Base-by-base conservation (phyloP, 257 asterid species). In the Lantana camara region DNA sequence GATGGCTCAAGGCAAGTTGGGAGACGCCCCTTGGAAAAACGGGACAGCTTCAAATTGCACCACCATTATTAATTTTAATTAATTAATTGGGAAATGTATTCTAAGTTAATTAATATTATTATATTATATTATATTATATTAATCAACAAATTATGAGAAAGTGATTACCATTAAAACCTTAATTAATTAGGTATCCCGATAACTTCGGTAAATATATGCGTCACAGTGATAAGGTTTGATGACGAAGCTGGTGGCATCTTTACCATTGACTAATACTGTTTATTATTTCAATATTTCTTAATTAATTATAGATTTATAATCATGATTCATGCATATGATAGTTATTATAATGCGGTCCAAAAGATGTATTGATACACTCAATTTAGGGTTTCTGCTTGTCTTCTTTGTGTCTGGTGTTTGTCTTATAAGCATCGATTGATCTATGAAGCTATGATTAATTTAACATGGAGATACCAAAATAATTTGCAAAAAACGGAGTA, bases 1-100 rank as follows among this genome's bases (percentile, higher is more conserved):
- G 63, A 61, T 60, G 75, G 64, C 63, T 68, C 68, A 49, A 68
- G 48, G 63, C 49, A 41, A 60, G 49, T 58, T 68, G 73, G 73
- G 17, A 41, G 16, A 37, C 35, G 42, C 23, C 47, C 35, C 47
- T 55, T 12, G 37, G 63, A 27, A 45, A 35, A 12, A 49, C n/a
- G n/a, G n/a, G n/a, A n/a, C n/a, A n/a, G n/a, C n/a, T 29, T 38
- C 16, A n/a, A 41, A 2, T 35, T 46, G 15, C 35, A 23, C 17
- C 2, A 57, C 24, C 29, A 40, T 37, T 13, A 19, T 9, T 20
- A 47, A 12, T 11, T 35, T 35, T 5, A 27, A 32, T 51, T 59
- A 49, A 20, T 52, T 23, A 40, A 48, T 38, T 6, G 27, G 34
- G 17, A 15, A 24, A n/a, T n/a, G 38, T 40, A 35, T 12, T n/a